Conservation (phyloP, 2,329 filamentous ascomycete species). For the Teratosphaeria zuluensis region DNA sequence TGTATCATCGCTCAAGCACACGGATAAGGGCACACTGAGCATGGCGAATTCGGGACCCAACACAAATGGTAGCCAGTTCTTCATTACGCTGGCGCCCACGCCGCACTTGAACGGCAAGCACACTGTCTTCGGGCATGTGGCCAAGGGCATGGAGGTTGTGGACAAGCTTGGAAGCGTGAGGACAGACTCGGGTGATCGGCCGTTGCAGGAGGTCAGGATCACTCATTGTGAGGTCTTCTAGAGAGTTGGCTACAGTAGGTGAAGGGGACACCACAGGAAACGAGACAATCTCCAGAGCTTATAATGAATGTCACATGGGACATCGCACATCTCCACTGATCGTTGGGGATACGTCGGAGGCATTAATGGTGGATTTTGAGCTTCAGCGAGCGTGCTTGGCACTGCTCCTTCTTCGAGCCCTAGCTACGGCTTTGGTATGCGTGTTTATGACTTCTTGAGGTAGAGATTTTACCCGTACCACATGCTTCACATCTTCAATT, state of each 20-base stretch:
- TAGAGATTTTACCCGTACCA: not conserved
- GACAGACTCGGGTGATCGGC: slow-evolving; percentile 69
- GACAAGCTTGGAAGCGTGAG: slow-evolving; percentile 80
- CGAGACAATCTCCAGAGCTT: not conserved
- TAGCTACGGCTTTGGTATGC: not conserved
- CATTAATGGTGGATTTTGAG: not conserved
- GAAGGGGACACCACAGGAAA: not conserved
- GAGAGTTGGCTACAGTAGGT: not conserved
- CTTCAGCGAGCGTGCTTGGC: not conserved
- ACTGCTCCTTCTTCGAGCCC: not conserved
- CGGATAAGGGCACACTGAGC: slow-evolving; percentile 67
- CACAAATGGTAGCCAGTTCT: slow-evolving; percentile 94
- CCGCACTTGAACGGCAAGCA: slow-evolving; percentile 88
- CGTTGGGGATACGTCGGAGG: not conserved
- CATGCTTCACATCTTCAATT: not conserved
- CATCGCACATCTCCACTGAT: not conserved
- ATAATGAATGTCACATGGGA: not conserved
- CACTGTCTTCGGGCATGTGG: slow-evolving; percentile 85
- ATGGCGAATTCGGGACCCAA: slow-evolving; percentile 94
- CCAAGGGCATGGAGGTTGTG: slow-evolving; percentile 83
- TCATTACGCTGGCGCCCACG: slow-evolving; percentile 80
- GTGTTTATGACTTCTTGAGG: not conserved
- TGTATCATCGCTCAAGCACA: slow-evolving; percentile 65
- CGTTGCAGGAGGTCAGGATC: slow-evolving; percentile 73
- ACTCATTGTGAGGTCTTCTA: slow-evolving; percentile 17